These are phyloP conservation scores for Thalassiosira pacifica DNA, from an alignment of 352 stramenopile genomes.

Conservation along the genomic window DNA sequence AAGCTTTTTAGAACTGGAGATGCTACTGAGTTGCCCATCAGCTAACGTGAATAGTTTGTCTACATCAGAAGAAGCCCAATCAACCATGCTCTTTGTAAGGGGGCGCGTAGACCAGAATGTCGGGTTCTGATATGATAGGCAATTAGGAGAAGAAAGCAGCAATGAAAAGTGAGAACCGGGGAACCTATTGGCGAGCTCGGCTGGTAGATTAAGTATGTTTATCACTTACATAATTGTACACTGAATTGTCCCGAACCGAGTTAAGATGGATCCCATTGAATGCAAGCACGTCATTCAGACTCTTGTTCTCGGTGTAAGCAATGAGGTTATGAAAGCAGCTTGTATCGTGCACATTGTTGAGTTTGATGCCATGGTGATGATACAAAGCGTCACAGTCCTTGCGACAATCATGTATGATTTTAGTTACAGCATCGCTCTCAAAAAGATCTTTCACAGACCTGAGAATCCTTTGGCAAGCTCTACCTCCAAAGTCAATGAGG, in stretches of 20 bases:
- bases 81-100: conserved; percentile 57
- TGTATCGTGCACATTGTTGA: conserved; percentile 63
- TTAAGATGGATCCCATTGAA: conserved; percentile 46
- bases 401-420: conserved; percentile 63
- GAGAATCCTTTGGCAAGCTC: conserved; percentile 22
- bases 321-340: conserved; percentile 48
- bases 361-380: conserved; percentile 47
- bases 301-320: conserved; percentile 30
- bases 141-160: too few species aligned
- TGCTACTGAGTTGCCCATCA: conserved; percentile 36
- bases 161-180: too few species aligned
- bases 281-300: conserved; percentile 47
- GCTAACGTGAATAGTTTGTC: conserved; percentile 59
- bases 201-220: too few species aligned
- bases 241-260: conserved; percentile 34
- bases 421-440: conserved; percentile 40
- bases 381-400: conserved; percentile 58
- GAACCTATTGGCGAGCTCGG: too few species aligned
- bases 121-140: too few species aligned
- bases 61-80: conserved; percentile 58
- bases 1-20: conserved; percentile 9
- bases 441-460: conserved; percentile 44
- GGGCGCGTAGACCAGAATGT: conserved; percentile 48
- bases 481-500: conserved; percentile 31
- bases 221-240: conserved; percentile 55